These are phyloP conservation scores for Adenanthera pavonina DNA, from an alignment of 306 rosid genomes.

Conservation along the genomic window DNA sequence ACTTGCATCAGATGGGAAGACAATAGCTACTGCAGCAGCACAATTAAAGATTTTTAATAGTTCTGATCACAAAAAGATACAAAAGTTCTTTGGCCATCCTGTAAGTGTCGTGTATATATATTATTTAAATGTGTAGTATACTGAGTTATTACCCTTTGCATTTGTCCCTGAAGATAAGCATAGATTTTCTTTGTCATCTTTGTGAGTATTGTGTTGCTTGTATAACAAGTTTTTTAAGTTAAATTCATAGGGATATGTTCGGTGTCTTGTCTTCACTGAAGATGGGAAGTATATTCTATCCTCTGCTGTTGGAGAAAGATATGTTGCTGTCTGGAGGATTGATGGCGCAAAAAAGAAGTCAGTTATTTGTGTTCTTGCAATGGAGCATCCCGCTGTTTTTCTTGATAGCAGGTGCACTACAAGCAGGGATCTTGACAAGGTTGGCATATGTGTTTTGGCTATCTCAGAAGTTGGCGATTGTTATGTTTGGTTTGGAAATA, in stretches of 20 bases:
- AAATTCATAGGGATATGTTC: constrained; percentile 76
- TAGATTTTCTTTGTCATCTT: constrained; percentile 16
- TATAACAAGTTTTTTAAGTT: constrained; percentile 39
- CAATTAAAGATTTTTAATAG: constrained; percentile 76
- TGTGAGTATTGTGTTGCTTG: constrained; percentile 26
- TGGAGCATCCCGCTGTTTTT: constrained; percentile 93
- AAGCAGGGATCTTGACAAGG: constrained; percentile 48
- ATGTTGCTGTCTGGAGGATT: constrained; percentile 79
- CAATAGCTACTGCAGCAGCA: constrained; percentile 87
- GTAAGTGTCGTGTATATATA: constrained; percentile 64
- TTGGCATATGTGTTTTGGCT: constrained; percentile 74
- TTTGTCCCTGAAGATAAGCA: constrained; percentile 17
- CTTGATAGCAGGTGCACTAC: constrained; percentile 70
- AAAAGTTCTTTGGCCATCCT: constrained; percentile 94
- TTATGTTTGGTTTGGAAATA: constrained; percentile 83
- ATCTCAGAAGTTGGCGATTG: constrained; percentile 88
- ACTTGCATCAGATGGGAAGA: constrained; percentile 72
- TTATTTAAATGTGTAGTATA: not conserved
- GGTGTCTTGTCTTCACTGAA: constrained; percentile 83
- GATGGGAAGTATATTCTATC: constrained; percentile 86
- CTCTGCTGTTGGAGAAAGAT: constrained; percentile 90
- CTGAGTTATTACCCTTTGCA: constrained; percentile 1
- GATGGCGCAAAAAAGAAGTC: constrained; percentile 75
- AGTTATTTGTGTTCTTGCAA: constrained; percentile 80
- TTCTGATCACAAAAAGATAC: constrained; percentile 73